Evolutionary conservation across 225 moss, liverwort and hornwort species (phyloP), one percentile per base, ranked within the genome.

Genomic region (Lunularia cruciata): DNA sequence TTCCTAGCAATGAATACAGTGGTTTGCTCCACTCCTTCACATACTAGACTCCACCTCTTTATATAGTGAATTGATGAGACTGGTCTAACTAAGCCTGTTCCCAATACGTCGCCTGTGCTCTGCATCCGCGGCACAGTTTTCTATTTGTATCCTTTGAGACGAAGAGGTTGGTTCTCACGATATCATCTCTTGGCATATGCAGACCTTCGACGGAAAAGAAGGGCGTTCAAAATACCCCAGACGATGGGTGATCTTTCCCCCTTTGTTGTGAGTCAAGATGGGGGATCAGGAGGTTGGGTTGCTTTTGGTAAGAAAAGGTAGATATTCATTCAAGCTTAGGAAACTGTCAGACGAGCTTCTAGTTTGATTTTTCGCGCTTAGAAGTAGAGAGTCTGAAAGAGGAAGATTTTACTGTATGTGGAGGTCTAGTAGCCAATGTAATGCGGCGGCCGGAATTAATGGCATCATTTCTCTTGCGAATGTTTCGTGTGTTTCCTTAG

Each of bases 171-270:
- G 49, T 64, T 8, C 56, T 69, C 4, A 55, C 47, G 18, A 12
- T 15, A 25, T 64, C 37, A 31, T 55, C 13, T 15, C 74, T 23
- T 59, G 4, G 34, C 58, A 47, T 77, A 59, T 61, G 86, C 83
- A 98, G 96, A 91, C 81, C 61, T 98, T 92, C 63, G 92, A 98
- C 76, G 96, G 96, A 34, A 82, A 89, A 79, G 89, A 98, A 59
- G 96, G 96, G 55, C 92, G 92, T 28, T 51, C 75, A 27, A 98
- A 91, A 74, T 98, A 98, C 53, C 96, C 96, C 33, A 72, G 90
- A 81, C 83, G 92, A 86, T 98, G 92, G 92, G 92, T 98, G 49
- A 89, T 98, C 43, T 84, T 98, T 58, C 96, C 96, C 56, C 96
- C 96, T n/a, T 76, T 98, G 39, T 77, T 98, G 72, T 95, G 75